phyloP scores from a whole-genome alignment of 2,329 filamentous ascomycete species.

The Arthrobotrys sinensis region DNA sequence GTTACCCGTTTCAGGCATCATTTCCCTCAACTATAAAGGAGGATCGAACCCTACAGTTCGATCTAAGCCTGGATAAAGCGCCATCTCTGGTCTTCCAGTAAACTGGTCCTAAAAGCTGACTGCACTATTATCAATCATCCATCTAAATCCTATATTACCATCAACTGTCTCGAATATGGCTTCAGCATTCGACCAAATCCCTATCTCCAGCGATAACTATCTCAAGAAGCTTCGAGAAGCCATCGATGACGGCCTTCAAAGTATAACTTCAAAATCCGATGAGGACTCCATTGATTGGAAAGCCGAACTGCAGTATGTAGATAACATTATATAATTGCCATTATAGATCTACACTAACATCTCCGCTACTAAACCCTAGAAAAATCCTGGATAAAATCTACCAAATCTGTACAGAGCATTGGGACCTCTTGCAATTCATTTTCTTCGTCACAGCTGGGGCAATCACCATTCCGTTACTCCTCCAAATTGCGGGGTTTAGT shows the following conservation, averaged over 20 bases:
- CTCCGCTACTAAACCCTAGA: not conserved
- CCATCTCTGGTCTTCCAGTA: not conserved
- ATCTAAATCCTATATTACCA: not conserved
- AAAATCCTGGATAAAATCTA: conserved; percentile 30
- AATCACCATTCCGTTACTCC: conserved; percentile 37
- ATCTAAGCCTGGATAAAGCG: not conserved
- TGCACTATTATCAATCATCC: too few relatives aligned
- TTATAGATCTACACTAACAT: not conserved
- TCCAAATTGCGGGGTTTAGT: conserved; percentile 48
- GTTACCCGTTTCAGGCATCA: conserved; percentile 2
- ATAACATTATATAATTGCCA: not conserved
- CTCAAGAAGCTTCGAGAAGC: not conserved
- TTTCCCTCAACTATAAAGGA: conserved; percentile 4
- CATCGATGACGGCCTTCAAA: not conserved
- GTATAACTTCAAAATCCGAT: not conserved
- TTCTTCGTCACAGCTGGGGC: not conserved
- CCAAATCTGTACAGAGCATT: conserved; percentile 20
- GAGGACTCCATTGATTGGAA: conserved; percentile 10
- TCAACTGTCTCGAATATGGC: conserved; percentile 2
- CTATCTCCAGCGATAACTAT: not conserved
- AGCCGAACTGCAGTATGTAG: conserved; percentile 5
- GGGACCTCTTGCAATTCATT: conserved; percentile 35
- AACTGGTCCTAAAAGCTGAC: too few relatives aligned
- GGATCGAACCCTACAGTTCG: not conserved
- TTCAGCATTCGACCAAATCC: not conserved